These are phyloP conservation scores for Fusarium sublunatum DNA, from an alignment of 2,329 filamentous ascomycete species.

Conservation along the genomic window DNA sequence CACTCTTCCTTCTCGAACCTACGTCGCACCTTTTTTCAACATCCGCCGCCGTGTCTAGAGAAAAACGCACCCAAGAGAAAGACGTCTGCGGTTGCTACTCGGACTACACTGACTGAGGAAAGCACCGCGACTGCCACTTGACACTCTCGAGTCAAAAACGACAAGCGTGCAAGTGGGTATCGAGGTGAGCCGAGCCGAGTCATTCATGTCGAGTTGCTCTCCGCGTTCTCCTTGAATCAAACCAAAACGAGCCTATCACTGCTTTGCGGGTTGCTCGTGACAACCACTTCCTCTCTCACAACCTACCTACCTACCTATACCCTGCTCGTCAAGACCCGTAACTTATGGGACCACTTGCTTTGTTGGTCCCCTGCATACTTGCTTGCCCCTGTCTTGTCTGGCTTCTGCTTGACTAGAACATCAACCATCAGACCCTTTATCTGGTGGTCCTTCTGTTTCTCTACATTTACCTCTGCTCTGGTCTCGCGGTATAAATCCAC, in stretches of 20 bases:
- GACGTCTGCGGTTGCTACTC: conserved; percentile 25
- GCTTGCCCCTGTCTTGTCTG: conserved; percentile 37
- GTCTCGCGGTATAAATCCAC: conserved; percentile 20
- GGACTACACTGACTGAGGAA: conserved; percentile 8
- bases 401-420: conserved; percentile 19
- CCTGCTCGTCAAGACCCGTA: conserved; percentile 30
- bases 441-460: conserved; percentile 24
- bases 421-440: conserved; percentile 40
- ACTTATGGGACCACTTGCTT: conserved; percentile 44
- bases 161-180: conserved; percentile 43
- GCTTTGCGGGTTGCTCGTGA: conserved; percentile 49
- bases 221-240: conserved; percentile 41
- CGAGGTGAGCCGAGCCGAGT: conserved; percentile 49
- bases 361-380: conserved; percentile 16
- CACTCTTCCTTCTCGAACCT: conserved; percentile 34
- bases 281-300: conserved; percentile 37
- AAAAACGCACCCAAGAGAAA: conserved; percentile 26
- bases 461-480: conserved; percentile 28
- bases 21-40: conserved; percentile 28
- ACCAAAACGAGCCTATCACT: conserved; percentile 41
- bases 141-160: conserved; percentile 26
- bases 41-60: conserved; percentile 21
- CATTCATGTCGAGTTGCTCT: conserved; percentile 49
- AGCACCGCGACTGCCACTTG: conserved; percentile 27
- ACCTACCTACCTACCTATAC: too few species aligned